Conservation (phyloP, 106 monocot species). For the Triglochin maritima region DNA sequence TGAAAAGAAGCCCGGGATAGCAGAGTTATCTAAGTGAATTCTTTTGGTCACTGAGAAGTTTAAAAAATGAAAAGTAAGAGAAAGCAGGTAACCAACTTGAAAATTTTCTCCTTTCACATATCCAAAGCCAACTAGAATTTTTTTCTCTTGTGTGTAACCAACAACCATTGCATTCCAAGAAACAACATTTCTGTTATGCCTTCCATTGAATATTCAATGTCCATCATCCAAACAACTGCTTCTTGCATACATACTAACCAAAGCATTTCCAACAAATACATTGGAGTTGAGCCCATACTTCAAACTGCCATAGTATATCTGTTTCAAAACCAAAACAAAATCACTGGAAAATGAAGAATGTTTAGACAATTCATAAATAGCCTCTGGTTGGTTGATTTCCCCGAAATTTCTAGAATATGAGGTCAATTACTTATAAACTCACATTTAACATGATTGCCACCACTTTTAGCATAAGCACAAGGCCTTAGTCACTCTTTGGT, state of each 20-base stretch:
- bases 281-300: slow-evolving; percentile 50
- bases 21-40: slow-evolving; percentile 2
- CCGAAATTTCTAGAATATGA: too few species aligned
- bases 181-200: slow-evolving; percentile 47
- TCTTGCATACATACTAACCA: slow-evolving; percentile 40
- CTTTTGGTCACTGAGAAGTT: background rate
- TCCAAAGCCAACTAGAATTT: slow-evolving; percentile 27
- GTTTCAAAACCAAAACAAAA: too few species aligned
- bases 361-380: too few species aligned
- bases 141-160: slow-evolving; percentile 36
- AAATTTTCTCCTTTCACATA: slow-evolving; percentile 35
- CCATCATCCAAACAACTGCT: slow-evolving; percentile 17
- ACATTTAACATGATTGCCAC: too few species aligned
- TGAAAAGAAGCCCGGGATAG: slow-evolving; percentile 3
- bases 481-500: too few species aligned
- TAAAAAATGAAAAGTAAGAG: background rate
- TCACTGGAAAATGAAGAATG: too few species aligned
- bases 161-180: slow-evolving; percentile 80
- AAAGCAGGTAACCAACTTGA: slow-evolving; percentile 20
- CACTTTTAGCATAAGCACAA: too few species aligned
- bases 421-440: too few species aligned
- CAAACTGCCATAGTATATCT: slow-evolving; percentile 10
- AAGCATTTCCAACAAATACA: slow-evolving; percentile 51
- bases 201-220: slow-evolving; percentile 34
- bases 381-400: too few species aligned